Conservation (phyloP, 805 yeast genomes). For the Kodamaea restingae region DNA sequence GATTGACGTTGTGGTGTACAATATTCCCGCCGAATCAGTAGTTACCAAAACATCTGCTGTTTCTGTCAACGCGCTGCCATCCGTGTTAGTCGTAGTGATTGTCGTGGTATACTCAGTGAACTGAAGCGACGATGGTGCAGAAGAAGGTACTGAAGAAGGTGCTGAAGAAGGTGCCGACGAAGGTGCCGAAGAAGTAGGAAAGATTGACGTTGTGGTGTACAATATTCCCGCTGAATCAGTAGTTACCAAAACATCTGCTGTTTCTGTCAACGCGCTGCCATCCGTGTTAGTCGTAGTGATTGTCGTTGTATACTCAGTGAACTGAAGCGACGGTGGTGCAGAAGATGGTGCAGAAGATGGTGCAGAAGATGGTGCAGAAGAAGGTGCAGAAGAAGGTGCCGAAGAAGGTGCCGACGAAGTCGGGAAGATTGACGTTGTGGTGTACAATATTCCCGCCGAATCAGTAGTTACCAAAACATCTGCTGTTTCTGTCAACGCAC, state of each 20-base stretch:
- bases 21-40: constrained; percentile 7
- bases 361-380: not conserved
- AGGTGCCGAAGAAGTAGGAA: constrained; percentile 9
- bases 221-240: constrained; percentile 16
- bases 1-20: constrained; percentile 12
- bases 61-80: constrained; percentile 15
- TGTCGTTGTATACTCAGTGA: constrained; percentile 17
- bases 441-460: constrained; percentile 14
- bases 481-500: constrained; percentile 14
- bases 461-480: constrained; percentile 18
- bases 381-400: constrained; percentile 1
- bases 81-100: constrained; percentile 12
- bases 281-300: constrained; percentile 13
- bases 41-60: constrained; percentile 16
- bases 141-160: too few species aligned
- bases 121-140: not conserved
- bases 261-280: constrained; percentile 14
- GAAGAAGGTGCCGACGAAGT: not conserved
- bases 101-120: constrained; percentile 17
- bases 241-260: constrained; percentile 17
- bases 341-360: not conserved
- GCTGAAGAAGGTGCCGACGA: too few species aligned
- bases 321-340: too few species aligned
- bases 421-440: constrained; percentile 12
- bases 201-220: constrained; percentile 13